Evolutionary conservation across 2,329 filamentous ascomycete species (phyloP).

Genomic region (Pseudogymnoascus verrucosus): DNA sequence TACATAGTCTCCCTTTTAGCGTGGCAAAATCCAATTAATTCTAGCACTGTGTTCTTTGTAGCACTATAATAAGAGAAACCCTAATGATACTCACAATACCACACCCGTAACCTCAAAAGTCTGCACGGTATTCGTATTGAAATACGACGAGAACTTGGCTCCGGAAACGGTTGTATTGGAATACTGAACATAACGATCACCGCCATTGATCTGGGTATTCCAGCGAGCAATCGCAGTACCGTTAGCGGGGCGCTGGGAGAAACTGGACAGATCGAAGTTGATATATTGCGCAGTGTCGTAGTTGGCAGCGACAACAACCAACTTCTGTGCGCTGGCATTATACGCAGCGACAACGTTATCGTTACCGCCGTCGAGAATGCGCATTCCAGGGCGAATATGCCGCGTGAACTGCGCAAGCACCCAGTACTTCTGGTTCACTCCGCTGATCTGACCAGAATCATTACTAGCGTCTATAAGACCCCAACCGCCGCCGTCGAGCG

Average conservation of each 20-base stretch:
- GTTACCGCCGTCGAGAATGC: slow-evolving; percentile 30
- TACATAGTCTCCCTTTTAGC: too few relatives aligned
- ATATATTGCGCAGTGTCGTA: slow-evolving; percentile 31
- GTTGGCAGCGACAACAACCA: slow-evolving; percentile 35
- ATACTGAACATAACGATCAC: slow-evolving; percentile 28
- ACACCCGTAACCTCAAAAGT: slow-evolving; percentile 30
- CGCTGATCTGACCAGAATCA: slow-evolving; percentile 25
- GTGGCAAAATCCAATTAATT: too few relatives aligned
- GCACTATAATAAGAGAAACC: background rate
- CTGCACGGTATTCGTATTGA: slow-evolving; percentile 29
- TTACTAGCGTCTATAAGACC: slow-evolving; percentile 35
- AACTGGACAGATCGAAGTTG: slow-evolving; percentile 33
- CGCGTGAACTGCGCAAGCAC: slow-evolving; percentile 35
- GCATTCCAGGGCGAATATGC: slow-evolving; percentile 35
- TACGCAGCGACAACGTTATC: slow-evolving; percentile 34
- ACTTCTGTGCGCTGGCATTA: slow-evolving; percentile 27
- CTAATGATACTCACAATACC: background rate
- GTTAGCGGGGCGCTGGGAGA: slow-evolving; percentile 18
- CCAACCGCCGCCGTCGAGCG: slow-evolving; percentile 34
- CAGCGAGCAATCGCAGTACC: slow-evolving; percentile 31
- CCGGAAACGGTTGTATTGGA: slow-evolving; percentile 29
- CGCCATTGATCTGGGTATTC: slow-evolving; percentile 31
- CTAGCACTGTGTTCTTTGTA: too few relatives aligned
- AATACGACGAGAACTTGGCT: slow-evolving; percentile 31
- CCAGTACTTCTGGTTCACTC: slow-evolving; percentile 33